phyloP scores from a whole-genome alignment of 352 stramenopile genomes.

The Globisporangium carolinianum region DNA sequence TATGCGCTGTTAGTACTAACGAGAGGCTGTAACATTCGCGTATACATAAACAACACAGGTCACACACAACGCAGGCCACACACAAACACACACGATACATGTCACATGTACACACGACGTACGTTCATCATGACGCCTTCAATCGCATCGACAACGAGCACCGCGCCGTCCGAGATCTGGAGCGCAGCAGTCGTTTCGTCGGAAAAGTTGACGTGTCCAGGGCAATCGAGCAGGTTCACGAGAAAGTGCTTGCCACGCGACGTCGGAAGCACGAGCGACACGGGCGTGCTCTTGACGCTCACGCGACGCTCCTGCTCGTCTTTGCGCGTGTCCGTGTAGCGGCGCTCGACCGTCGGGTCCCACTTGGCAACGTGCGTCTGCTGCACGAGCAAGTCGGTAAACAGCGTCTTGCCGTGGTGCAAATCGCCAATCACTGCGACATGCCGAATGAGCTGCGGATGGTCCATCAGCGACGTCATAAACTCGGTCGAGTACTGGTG shows the following conservation, averaged over 20 bases:
- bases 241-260: conserved; percentile 94
- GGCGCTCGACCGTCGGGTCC: conserved; percentile 64
- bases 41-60: no score
- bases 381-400: conserved; percentile 89
- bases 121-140: conserved; percentile 98
- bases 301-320: conserved; percentile 96
- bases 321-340: conserved; percentile 94
- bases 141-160: conserved; percentile 96
- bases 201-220: conserved; percentile 97
- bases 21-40: no score
- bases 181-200: conserved; percentile 93
- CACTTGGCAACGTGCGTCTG: conserved; percentile 86
- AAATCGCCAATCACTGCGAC: conserved; percentile 96
- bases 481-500: conserved; percentile 85
- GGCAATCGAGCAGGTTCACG: conserved; percentile 96
- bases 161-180: conserved; percentile 90
- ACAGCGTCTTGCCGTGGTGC: conserved; percentile 94
- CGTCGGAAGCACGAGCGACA: conserved; percentile 93
- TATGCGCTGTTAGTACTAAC: no score
- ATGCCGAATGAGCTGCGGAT: conserved; percentile 88
- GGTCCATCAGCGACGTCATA: conserved; percentile 86
- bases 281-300: conserved; percentile 95
- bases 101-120: conserved; percentile 8
- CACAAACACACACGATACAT: background rate
- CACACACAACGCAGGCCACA: background rate